Percentiles rank a stretch among this genome's conserved stretches.
Conservation (phyloP, 1,139 yeast genomes). For the Ashbya aceris region DNA sequence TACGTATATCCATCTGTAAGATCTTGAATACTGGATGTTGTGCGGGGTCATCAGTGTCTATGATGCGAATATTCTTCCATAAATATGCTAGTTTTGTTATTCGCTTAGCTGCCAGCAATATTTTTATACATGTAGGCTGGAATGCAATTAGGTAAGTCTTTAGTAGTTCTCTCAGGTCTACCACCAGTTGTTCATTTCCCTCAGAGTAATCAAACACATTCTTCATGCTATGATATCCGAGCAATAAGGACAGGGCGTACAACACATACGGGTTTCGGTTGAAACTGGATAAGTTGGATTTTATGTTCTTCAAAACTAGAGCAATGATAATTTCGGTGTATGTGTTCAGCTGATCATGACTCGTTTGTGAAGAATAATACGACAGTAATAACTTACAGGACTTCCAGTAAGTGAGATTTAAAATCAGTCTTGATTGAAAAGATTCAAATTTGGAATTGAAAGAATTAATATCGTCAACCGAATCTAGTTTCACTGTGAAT, state of each 20-base stretch:
- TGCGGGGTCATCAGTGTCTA: slow-evolving; percentile 14
- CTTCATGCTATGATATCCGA: slow-evolving; percentile 21
- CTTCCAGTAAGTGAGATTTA: slow-evolving; percentile 24
- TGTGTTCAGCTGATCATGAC: slow-evolving; percentile 16
- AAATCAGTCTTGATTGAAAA: slow-evolving; percentile 16
- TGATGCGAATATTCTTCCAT: slow-evolving; percentile 19
- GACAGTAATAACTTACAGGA: slow-evolving; percentile 18
- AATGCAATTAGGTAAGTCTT: slow-evolving; percentile 1
- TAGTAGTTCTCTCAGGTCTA: slow-evolving; percentile 19
- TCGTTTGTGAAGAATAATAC: slow-evolving; percentile 16
- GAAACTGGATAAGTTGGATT: slow-evolving; percentile 11
- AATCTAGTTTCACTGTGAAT: slow-evolving; percentile 14
- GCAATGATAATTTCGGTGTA: slow-evolving; percentile 16
- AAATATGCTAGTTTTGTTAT: slow-evolving; percentile 16
- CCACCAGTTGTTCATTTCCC: slow-evolving; percentile 16
- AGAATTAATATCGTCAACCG: slow-evolving; percentile 11
- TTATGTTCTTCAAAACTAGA: slow-evolving; percentile 18
- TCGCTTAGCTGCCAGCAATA: slow-evolving; percentile 28
- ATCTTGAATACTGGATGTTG: slow-evolving; percentile 25
- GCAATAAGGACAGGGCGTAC: slow-evolving; percentile 15
- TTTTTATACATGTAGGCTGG: slow-evolving; percentile 30
- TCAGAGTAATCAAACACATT: slow-evolving; percentile 18
- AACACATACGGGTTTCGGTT: slow-evolving; percentile 23
- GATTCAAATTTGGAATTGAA: slow-evolving; percentile 19
- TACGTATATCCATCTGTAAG: slow-evolving; percentile 22